These are phyloP conservation scores for Trichophyton simii DNA, from an alignment of 2,329 filamentous ascomycete genomes.

Conservation along the genomic window DNA sequence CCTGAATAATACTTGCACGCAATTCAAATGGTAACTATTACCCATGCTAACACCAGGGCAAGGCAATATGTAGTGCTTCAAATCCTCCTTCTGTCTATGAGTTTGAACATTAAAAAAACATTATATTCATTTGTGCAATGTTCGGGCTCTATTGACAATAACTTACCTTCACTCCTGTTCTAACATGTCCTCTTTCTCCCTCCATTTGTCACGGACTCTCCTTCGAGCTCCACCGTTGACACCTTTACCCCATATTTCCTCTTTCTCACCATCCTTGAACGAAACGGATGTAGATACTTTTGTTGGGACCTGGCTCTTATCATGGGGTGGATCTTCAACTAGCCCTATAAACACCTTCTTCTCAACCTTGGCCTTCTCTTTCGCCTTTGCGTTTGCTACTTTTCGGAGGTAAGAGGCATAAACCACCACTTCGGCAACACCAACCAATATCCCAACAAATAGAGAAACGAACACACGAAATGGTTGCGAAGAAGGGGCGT, in stretches of 20 bases:
- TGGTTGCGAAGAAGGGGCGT: constrained; percentile 20
- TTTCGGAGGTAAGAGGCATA: constrained; percentile 37
- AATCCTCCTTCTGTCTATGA: not conserved
- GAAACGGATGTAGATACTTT: not conserved
- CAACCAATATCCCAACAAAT: constrained; percentile 31
- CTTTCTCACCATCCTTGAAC: constrained; percentile 9
- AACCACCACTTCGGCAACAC: constrained; percentile 35
- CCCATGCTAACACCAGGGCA: not conserved
- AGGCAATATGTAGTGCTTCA: not conserved
- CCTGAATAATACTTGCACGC: constrained; percentile 14
- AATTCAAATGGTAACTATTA: too few species aligned
- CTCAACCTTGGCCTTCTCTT: constrained; percentile 29
- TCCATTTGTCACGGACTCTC: constrained; percentile 30
- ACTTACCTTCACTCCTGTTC: not conserved
- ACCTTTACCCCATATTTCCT: constrained; percentile 32
- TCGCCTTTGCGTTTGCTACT: constrained; percentile 27
- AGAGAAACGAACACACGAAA: constrained; percentile 31
- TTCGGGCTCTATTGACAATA: not conserved
- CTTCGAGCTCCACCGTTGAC: constrained; percentile 30
- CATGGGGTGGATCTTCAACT: constrained; percentile 8
- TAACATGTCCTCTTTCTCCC: constrained; percentile 14
- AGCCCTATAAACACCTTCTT: constrained; percentile 22
- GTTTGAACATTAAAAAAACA: not conserved
- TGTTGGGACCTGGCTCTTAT: not conserved
- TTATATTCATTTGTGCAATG: not conserved